Evolutionary conservation across 495 filamentous ascomycete genomes (phyloP).

Genomic region (Aspergillus bertholletiae): DNA sequence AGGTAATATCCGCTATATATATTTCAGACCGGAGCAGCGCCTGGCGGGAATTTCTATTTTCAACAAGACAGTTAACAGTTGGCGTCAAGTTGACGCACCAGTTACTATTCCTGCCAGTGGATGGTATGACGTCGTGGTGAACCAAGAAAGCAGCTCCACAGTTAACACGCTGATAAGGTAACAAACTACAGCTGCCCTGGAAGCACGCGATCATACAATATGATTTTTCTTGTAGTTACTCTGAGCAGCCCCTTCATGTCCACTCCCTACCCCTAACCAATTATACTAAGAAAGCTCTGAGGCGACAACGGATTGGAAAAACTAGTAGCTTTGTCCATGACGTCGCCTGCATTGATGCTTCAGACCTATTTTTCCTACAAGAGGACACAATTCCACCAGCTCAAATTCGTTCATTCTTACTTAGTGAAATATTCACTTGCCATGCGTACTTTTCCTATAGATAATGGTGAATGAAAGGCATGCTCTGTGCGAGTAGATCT

Average conservation of each 20-base stretch:
- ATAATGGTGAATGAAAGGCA: no score
- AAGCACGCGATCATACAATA: neutral
- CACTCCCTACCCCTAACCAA: neutral
- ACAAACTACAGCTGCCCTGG: neutral
- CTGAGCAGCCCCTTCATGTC: neutral
- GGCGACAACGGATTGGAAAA: no score
- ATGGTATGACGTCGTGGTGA: conserved; percentile 5
- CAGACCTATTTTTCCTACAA: no score
- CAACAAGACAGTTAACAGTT: neutral
- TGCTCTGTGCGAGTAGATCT: no score
- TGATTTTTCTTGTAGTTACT: neutral
- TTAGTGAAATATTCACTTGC: no score
- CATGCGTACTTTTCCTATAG: no score
- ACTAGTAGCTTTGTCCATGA: no score
- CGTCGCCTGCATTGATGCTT: no score
- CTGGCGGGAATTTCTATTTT: neutral
- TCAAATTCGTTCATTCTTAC: no score
- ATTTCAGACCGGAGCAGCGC: neutral
- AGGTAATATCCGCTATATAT: neutral
- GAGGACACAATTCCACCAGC: no score
- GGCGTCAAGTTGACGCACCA: conserved; percentile 17
- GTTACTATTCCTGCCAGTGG: neutral
- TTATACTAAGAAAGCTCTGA: no score
- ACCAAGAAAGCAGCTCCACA: neutral
- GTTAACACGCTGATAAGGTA: neutral